Base-by-base conservation (phyloP, 371 early-diverging fungal genomes). In the Mucor indicus region DNA sequence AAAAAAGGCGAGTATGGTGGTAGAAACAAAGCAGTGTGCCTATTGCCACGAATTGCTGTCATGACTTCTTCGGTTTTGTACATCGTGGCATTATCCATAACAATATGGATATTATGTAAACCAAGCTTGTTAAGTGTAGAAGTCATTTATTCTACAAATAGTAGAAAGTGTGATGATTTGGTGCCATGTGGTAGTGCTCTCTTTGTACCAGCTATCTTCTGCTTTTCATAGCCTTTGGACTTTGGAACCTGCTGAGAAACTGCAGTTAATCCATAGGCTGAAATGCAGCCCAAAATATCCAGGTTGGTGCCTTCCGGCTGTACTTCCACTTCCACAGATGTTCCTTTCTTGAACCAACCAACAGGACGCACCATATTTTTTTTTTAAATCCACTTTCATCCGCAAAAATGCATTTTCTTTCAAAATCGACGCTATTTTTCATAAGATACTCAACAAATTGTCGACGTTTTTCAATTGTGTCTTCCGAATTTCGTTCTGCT, bases 11-110 rank as follows among this genome's bases (percentile, higher is more conserved):
- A 54, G 37, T 47, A 42, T 32, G 47, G 54, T 27, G 31, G 48
- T 36, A 47, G n/a, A 47, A 54, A 54, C 20, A 54, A 47, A 36
- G 54, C n/a, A 37, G 33, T 36, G 13, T 54, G 41, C 11, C 48
- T 42, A 32, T 30, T 16, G 25, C 48, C 48, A 32, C 37, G 32
- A 25, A 55, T 44, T 43, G 39, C 48, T 55, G 9, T 32, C 20
- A 54, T n/a, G 22, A 41, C 35, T 41, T 54, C 27, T 40, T 12
- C 21, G 20, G 49, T 48, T 38, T 48, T 55, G 39, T 55, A 39
- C 25, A 55, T 55, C 32, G 44, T 44, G 33, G 44, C 40, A 48
- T 49, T 49, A 35, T 42, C 48, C 54, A 54, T 47, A 43, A 43
- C 38, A 44, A 55, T 50, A 50, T 22, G 22, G 41, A 57, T 38